Evolutionary conservation across 2,329 filamentous ascomycete species (phyloP), one percentile per base, ranked within the genome.

Genomic region (Sporothrix inflata): DNA sequence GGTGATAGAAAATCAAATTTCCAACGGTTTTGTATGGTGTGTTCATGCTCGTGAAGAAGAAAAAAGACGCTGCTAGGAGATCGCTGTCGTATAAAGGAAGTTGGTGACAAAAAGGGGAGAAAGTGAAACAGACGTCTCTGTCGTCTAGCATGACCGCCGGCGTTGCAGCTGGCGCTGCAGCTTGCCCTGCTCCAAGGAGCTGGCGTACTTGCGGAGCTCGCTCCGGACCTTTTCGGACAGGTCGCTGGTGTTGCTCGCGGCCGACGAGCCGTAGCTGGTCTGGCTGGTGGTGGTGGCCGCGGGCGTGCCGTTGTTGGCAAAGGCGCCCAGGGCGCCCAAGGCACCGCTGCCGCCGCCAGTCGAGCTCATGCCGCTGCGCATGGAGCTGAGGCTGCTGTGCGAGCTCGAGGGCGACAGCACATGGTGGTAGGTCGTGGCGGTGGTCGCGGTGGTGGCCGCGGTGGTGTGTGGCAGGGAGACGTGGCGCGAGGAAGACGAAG

Each of bases 141-240:
- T 24, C 14, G 65, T 24, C 53, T 71, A 89, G 78, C 86, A 84
- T 40, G 87, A 86, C 83, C 89, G 82, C 78, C 87, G 83, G 76
- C 87, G 85, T 76, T 88, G 86, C 70, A 84, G 79, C 74, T 93
- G 87, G 72, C 92, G 86, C 77, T 88, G 86, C 71, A 85, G 79
- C 74, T 92, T 88, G 72, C 92, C 90, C 76, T 94, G 92, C 81
- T 98, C 94, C 80, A 98, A 97, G 1, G 92, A 94, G 79, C 91
- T 92, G 76, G 93, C 92, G 81, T 98, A 98, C 76, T 92, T 91
- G 79, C 91, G 90, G 47, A 98, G 88, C 80, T 97, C 94, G 81
- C 89, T 90, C 77, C 89, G 90, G 38, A 92, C 91, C 81, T 92
- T 91, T 75, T 92, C 90, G 3, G 94, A 94, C 75, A 97, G 84